phyloP scores from a whole-genome alignment of 495 filamentous ascomycete genomes.

The Neurospora hispaniola region DNA sequence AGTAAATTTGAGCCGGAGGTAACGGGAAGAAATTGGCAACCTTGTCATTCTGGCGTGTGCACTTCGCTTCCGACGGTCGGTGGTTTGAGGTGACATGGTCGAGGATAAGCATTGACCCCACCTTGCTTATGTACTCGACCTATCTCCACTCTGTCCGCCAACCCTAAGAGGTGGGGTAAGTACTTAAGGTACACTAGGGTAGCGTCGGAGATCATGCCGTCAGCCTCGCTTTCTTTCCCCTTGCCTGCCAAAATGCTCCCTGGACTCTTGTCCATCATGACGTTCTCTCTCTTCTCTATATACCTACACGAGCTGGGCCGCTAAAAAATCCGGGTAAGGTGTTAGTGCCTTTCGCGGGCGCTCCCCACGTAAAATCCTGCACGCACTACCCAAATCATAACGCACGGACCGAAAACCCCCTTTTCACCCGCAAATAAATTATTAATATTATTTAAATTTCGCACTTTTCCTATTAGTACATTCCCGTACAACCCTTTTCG shows the following conservation, averaged over 20 bases:
- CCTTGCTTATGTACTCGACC: neutral
- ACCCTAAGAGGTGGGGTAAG: neutral
- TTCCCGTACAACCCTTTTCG: too few relatives aligned
- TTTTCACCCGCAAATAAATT: too few relatives aligned
- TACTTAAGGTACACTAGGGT: neutral
- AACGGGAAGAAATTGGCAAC: neutral
- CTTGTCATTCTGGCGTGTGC: neutral
- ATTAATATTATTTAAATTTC: too few relatives aligned
- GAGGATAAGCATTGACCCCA: neutral
- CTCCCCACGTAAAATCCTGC: too few relatives aligned
- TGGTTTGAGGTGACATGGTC: neutral
- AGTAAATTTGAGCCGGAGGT: neutral
- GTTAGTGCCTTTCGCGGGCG: too few relatives aligned
- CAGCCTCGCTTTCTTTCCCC: neutral
- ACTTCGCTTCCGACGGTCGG: neutral
- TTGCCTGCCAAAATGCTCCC: neutral
- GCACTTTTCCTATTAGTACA: too few relatives aligned
- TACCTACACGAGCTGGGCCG: too few relatives aligned
- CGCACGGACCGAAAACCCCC: too few relatives aligned
- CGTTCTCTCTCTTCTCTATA: neutral
- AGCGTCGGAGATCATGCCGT: neutral
- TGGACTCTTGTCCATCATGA: neutral
- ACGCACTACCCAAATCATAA: too few relatives aligned
- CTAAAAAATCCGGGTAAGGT: too few relatives aligned
- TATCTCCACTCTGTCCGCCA: neutral